These are phyloP conservation scores for Eucommia ulmoides DNA, from an alignment of 257 asterid species.

Conservation along the genomic window DNA sequence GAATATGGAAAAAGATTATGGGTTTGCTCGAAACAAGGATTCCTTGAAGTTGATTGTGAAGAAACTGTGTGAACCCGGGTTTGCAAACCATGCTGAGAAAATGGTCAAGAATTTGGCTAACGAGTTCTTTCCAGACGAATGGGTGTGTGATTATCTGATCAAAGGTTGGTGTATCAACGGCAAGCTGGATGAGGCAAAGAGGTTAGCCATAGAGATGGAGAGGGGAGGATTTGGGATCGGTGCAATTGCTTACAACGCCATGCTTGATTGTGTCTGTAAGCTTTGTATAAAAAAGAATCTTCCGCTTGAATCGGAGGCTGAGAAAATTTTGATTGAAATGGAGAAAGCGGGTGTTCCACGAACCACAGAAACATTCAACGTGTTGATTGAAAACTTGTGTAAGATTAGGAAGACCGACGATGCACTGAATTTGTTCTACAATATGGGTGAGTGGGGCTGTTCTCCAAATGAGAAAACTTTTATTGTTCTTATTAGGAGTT, in stretches of 20 bases:
- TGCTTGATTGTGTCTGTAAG: constrained; percentile 75
- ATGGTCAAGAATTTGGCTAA: constrained; percentile 74
- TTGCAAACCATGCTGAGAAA: constrained; percentile 78
- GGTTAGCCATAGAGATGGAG: constrained; percentile 71
- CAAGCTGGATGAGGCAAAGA: constrained; percentile 60
- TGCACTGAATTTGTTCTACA: constrained; percentile 43
- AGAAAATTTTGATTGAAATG: constrained; percentile 59
- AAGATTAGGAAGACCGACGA: constrained; percentile 66
- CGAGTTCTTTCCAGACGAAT: constrained; percentile 80
- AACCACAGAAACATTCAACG: constrained; percentile 75
- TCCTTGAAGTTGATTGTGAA: constrained; percentile 50
- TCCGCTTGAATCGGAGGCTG: constrained; percentile 40
- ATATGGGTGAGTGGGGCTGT: constrained; percentile 84
- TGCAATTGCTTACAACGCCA: constrained; percentile 47
- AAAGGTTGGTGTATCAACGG: constrained; percentile 83
- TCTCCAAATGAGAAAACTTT: constrained; percentile 53
- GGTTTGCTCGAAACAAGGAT: constrained; percentile 40
- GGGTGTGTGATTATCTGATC: constrained; percentile 61
- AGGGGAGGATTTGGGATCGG: constrained; percentile 81
- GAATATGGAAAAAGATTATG: constrained; percentile 63
- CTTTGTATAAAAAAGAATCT: constrained; percentile 89
- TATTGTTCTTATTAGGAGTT: constrained; percentile 59
- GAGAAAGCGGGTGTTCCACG: constrained; percentile 78
- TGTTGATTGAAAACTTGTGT: constrained; percentile 64
- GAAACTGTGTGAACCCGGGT: constrained; percentile 59